Percentiles rank a stretch among this genome's conserved stretches.
phyloP scores from a whole-genome alignment of 1,139 yeast genomes.

The Tardiomyces depauwii region DNA sequence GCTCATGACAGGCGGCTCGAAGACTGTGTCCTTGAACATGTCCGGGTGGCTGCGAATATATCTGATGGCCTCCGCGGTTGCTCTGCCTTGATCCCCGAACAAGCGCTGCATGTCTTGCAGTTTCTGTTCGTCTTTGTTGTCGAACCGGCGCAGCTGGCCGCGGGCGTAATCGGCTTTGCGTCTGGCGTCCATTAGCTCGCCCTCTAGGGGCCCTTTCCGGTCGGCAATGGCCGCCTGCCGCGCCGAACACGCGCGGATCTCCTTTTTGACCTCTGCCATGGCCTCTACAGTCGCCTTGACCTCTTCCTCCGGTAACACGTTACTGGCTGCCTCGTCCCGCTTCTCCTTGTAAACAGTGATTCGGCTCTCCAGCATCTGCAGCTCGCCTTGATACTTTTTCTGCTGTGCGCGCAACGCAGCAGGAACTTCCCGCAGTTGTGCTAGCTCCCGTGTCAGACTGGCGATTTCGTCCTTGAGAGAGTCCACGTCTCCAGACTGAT shows the following conservation, averaged over 20 bases:
- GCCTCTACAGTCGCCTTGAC: neutral
- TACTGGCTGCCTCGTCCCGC: conserved; percentile 1
- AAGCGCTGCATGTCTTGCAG: conserved; percentile 41
- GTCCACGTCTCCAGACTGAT: conserved; percentile 1
- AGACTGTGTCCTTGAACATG: conserved; percentile 34
- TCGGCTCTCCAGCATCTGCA: neutral
- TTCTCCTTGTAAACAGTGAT: conserved; percentile 2
- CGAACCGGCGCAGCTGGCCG: conserved; percentile 29
- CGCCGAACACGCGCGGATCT: neutral
- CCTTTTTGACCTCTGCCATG: neutral
- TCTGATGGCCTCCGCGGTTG: conserved; percentile 1
- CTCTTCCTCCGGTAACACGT: neutral
- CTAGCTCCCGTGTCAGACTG: conserved; percentile 4
- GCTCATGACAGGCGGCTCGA: conserved; percentile 56
- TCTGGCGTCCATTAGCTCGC: conserved; percentile 1
- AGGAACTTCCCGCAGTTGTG: neutral
- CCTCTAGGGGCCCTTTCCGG: neutral
- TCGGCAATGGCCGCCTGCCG: neutral
- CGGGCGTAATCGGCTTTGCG: neutral
- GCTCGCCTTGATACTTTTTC: neutral
- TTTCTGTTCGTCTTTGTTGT: conserved; percentile 38
- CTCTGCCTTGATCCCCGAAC: conserved; percentile 30
- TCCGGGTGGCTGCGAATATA: conserved; percentile 26
- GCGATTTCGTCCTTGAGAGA: neutral
- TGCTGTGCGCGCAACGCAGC: conserved; percentile 1